phyloP scores from a whole-genome alignment of 23 red algal species.

The Agarophyton chilense region DNA sequence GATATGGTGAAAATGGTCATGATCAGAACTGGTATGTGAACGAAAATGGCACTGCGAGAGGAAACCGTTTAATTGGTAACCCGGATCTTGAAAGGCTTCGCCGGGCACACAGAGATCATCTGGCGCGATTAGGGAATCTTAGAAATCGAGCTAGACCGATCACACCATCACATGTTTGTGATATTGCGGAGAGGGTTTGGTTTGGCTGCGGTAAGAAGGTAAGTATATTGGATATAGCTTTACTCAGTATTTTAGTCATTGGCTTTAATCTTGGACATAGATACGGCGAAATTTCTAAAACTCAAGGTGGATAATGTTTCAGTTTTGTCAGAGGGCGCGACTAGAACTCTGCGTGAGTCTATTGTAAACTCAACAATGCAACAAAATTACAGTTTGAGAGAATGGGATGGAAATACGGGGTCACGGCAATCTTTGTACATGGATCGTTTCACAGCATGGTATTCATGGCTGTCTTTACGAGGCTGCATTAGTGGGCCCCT shows the following conservation, averaged over 20 bases:
- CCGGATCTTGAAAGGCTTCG: background rate
- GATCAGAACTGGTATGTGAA: background rate
- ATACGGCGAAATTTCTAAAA: background rate
- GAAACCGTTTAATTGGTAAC: constrained; percentile 7
- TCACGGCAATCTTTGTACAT: background rate
- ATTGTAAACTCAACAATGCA: constrained; percentile 4
- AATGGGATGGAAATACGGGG: constrained; percentile 2
- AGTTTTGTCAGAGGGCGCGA: background rate
- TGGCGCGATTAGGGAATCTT: background rate
- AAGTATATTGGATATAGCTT: background rate
- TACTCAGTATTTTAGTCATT: background rate
- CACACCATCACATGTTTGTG: background rate
- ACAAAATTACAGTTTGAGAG: background rate
- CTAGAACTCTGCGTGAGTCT: background rate
- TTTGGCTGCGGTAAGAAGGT: background rate
- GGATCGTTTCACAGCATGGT: background rate
- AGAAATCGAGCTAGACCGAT: background rate
- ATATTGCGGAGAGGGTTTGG: background rate
- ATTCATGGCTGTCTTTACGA: background rate
- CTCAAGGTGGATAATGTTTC: background rate
- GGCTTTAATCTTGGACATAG: background rate
- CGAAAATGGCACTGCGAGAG: background rate
- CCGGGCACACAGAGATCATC: background rate
- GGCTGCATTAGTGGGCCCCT: background rate
- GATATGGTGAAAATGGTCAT: background rate